phyloP scores from a whole-genome alignment of 257 asterid species.

The Scutellaria baicalensis region DNA sequence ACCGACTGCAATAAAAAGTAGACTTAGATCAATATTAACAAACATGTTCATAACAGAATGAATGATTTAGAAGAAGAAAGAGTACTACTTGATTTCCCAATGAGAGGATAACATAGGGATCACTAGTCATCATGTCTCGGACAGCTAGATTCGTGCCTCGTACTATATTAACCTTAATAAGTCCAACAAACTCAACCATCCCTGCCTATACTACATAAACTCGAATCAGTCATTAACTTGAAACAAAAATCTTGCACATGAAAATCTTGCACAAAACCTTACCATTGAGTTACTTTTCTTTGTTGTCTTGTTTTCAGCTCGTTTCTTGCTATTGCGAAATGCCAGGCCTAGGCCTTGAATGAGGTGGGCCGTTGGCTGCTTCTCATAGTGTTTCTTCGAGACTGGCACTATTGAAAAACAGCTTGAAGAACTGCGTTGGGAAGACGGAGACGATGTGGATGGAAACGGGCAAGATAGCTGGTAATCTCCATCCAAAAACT shows the following conservation, averaged over 20 bases:
- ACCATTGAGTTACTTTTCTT: constrained; percentile 65
- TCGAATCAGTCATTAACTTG: not conserved
- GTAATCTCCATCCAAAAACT: constrained; percentile 40
- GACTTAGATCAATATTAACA: not conserved
- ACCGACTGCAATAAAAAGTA: constrained; percentile 49
- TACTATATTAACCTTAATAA: constrained; percentile 78
- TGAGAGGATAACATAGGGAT: constrained; percentile 87
- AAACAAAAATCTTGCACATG: not conserved
- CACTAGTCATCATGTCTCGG: constrained; percentile 82
- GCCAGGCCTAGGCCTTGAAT: constrained; percentile 61
- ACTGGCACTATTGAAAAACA: constrained; percentile 19
- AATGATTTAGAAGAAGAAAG: not conserved
- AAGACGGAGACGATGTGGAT: constrained; percentile 20
- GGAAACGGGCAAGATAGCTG: constrained; percentile 34
- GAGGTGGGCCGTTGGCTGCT: constrained; percentile 39
- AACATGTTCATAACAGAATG: not conserved
- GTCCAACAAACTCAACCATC: constrained; percentile 93
- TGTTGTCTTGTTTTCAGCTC: constrained; percentile 34
- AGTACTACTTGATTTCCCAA: constrained; percentile 85
- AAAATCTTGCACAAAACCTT: not conserved
- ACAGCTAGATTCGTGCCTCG: constrained; percentile 87
- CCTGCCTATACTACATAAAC: constrained; percentile 69
- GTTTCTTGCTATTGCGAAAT: constrained; percentile 73
- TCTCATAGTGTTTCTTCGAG: constrained; percentile 50
- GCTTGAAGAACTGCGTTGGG: constrained; percentile 31